Conservation (phyloP, 306 rosid species). For the Quercus parvula region DNA sequence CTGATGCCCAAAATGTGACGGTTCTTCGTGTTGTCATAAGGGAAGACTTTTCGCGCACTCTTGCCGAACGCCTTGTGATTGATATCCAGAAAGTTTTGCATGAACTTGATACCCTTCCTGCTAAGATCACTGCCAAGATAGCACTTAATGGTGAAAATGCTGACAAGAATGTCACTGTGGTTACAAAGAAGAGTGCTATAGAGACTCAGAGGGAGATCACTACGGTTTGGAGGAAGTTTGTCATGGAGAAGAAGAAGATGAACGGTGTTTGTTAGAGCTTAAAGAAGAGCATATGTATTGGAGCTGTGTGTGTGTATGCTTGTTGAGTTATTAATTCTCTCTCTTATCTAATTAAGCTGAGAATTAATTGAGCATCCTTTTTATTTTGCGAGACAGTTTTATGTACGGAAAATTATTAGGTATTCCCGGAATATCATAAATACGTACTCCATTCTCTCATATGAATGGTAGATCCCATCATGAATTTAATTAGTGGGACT, state of each 20-base stretch:
- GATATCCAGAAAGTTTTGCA: conserved; percentile 66
- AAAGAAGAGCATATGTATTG: not conserved
- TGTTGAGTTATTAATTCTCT: not conserved
- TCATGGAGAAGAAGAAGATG: conserved; percentile 64
- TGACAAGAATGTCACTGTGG: conserved; percentile 14
- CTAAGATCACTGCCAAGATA: conserved; percentile 32
- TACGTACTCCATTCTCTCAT: no score
- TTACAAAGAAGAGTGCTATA: conserved; percentile 48
- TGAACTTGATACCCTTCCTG: conserved; percentile 69
- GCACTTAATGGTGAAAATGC: conserved; percentile 7
- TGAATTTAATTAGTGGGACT: no score
- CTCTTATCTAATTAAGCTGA: not conserved
- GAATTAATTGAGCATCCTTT: not conserved
- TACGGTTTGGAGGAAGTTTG: conserved; percentile 76
- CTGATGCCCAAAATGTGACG: conserved; percentile 73
- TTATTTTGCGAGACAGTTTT: not conserved
- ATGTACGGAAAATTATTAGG: no score
- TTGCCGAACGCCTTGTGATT: conserved; percentile 75
- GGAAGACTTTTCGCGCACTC: conserved; percentile 85
- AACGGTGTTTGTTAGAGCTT: conserved; percentile 58
- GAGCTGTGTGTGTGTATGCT: not conserved
- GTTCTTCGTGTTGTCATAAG: conserved; percentile 86
- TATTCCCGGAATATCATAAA: no score
- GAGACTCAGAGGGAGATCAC: conserved; percentile 75
- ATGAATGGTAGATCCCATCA: no score